Conservation (phyloP, 2,329 filamentous ascomycete genomes). For the Sarocladiaceae sp. region DNA sequence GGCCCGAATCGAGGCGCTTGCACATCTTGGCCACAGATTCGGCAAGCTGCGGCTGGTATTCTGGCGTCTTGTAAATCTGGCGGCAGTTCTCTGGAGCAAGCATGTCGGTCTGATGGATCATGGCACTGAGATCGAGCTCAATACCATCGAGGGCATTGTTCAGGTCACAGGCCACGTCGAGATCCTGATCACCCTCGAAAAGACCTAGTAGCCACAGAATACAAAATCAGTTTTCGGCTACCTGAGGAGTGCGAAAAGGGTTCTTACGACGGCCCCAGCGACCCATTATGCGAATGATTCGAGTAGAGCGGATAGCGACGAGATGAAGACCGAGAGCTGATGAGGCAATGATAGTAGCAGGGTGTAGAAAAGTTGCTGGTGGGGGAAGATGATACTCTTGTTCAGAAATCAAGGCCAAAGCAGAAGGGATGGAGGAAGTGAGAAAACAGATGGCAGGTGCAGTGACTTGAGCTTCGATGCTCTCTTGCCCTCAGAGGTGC, state of each 20-base stretch:
- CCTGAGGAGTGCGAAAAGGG: neutral
- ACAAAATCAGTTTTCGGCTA: neutral
- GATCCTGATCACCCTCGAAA: neutral
- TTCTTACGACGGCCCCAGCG: neutral
- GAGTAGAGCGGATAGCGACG: too few relatives aligned
- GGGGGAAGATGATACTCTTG: too few relatives aligned
- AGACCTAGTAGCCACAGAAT: neutral
- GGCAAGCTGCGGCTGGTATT: neutral
- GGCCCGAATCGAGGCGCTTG: neutral
- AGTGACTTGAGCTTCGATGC: too few relatives aligned
- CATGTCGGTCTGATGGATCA: neutral
- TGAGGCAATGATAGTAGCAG: too few relatives aligned
- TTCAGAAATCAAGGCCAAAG: too few relatives aligned
- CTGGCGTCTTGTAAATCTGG: neutral
- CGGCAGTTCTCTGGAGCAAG: neutral
- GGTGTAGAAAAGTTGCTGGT: too few relatives aligned
- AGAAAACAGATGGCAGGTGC: too few relatives aligned
- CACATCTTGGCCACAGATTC: neutral
- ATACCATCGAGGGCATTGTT: neutral
- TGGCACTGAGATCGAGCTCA: neutral
- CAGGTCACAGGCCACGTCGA: neutral
- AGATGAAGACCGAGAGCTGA: too few relatives aligned
- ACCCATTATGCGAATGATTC: too few relatives aligned
- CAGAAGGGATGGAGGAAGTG: too few relatives aligned
- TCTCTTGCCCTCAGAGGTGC: too few relatives aligned